A percentile compares a stretch with the other conserved stretches of the same genome.
Conservation (phyloP, 2,329 filamentous ascomycete species). For the Ophiocordyceps unilateralis region DNA sequence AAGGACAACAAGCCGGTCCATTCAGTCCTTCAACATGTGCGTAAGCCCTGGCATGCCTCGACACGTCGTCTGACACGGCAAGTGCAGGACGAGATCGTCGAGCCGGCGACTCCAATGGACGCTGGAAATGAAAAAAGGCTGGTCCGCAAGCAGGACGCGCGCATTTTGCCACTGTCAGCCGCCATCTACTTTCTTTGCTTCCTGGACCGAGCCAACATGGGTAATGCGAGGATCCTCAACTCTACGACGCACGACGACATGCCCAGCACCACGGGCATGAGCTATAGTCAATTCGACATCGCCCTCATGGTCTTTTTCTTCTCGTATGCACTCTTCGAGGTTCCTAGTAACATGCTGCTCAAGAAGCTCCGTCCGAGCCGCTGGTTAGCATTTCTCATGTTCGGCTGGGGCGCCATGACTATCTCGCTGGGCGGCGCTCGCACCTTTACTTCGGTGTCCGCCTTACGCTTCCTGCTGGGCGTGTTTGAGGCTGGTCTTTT, state of each 20-base stretch:
- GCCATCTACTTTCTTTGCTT: slow-evolving; percentile 51
- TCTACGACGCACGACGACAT: slow-evolving; percentile 40
- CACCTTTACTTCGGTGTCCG: slow-evolving; percentile 45
- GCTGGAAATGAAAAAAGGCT: slow-evolving; percentile 18
- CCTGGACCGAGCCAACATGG: slow-evolving; percentile 52
- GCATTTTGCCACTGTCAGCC: slow-evolving; percentile 46
- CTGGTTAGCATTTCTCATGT: slow-evolving; percentile 50
- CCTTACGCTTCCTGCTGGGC: slow-evolving; percentile 50
- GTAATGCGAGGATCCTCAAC: slow-evolving; percentile 52
- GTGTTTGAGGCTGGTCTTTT: slow-evolving; percentile 56
- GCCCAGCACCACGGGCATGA: slow-evolving; percentile 43
- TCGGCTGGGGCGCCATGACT: slow-evolving; percentile 49
- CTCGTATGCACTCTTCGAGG: slow-evolving; percentile 42
- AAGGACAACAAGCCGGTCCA: background rate
- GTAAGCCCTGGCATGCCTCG: no score
- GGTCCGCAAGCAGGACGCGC: slow-evolving; percentile 41
- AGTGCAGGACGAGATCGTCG: background rate
- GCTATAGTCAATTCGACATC: slow-evolving; percentile 40
- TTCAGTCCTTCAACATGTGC: background rate
- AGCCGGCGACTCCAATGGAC: background rate
- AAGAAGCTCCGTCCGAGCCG: slow-evolving; percentile 45
- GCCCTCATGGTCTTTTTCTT: slow-evolving; percentile 44
- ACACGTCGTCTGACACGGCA: background rate
- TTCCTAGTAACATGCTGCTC: slow-evolving; percentile 49
- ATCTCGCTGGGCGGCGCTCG: slow-evolving; percentile 48